These are phyloP conservation scores for Monosporozyma aquatica DNA, from an alignment of 805 yeast species.

Conservation along the genomic window DNA sequence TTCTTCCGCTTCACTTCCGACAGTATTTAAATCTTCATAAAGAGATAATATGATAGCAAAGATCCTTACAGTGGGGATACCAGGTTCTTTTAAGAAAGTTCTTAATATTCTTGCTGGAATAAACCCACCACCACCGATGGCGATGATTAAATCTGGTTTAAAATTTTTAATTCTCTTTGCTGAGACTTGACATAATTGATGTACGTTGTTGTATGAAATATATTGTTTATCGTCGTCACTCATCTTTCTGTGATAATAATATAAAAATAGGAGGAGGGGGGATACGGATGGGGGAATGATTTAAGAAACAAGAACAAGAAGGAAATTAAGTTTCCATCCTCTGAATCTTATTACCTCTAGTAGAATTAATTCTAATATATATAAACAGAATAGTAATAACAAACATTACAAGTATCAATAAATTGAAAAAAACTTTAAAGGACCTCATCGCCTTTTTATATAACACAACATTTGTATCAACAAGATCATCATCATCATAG, in stretches of 20 bases:
- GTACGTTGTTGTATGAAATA: slow-evolving; percentile 74
- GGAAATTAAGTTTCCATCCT: no score
- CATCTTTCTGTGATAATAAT: no score
- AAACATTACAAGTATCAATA: no score
- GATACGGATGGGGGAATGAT: no score
- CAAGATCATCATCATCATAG: no score
- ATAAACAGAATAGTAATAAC: no score
- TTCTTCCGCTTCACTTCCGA: slow-evolving; percentile 45
- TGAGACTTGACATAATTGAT: slow-evolving; percentile 57
- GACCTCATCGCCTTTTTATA: no score
- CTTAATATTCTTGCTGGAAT: slow-evolving; percentile 95
- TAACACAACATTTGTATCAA: no score
- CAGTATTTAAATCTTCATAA: slow-evolving; percentile 70
- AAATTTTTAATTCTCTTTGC: slow-evolving; percentile 57
- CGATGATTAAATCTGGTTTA: slow-evolving; percentile 84
- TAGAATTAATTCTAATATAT: no score
- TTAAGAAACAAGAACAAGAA: no score
- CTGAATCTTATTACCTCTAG: no score
- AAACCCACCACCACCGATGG: slow-evolving; percentile 97
- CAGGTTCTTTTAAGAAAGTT: slow-evolving; percentile 81
- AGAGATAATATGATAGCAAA: slow-evolving; percentile 91
- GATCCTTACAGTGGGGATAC: slow-evolving; percentile 80
- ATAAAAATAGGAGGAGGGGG: neutral
- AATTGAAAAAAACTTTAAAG: no score
- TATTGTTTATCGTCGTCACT: slow-evolving; percentile 43